Conservation (phyloP, 257 asterid genomes). For the Solanum etuberosum region DNA sequence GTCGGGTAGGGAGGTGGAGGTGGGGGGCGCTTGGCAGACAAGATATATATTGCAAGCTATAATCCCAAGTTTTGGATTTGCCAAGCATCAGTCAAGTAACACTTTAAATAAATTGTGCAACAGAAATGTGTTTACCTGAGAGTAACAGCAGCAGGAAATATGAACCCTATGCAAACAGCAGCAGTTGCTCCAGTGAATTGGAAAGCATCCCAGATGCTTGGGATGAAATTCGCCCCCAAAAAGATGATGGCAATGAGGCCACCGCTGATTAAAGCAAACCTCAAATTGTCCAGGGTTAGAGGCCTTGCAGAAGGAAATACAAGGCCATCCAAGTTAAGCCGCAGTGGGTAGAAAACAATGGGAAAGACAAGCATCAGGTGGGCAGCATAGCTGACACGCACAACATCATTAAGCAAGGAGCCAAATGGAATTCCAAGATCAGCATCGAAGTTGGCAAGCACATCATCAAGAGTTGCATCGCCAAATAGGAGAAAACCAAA, state of each 20-base stretch:
- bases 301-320: constrained; percentile 66
- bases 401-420: constrained; percentile 56
- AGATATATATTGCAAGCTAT: not conserved
- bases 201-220: constrained; percentile 95
- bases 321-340: constrained; percentile 78
- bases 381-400: constrained; percentile 84
- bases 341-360: constrained; percentile 61
- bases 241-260: constrained; percentile 49
- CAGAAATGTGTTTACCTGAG: constrained; percentile 27
- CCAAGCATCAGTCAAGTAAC: not conserved
- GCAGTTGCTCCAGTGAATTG: constrained; percentile 96
- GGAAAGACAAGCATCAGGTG: constrained; percentile 96
- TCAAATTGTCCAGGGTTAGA: constrained; percentile 38
- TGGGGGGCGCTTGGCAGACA: not conserved
- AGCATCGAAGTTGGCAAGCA: constrained; percentile 72
- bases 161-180: constrained; percentile 76
- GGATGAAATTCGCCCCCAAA: constrained; percentile 79
- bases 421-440: constrained; percentile 80
- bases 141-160: constrained; percentile 65
- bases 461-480: constrained; percentile 74
- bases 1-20: not conserved
- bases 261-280: constrained; percentile 50
- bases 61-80: not conserved
- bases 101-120: not conserved
- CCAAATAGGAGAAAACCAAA: constrained; percentile 75